Conservation (phyloP, 2,329 filamentous ascomycete genomes). For the Aspergillus sp. region DNA sequence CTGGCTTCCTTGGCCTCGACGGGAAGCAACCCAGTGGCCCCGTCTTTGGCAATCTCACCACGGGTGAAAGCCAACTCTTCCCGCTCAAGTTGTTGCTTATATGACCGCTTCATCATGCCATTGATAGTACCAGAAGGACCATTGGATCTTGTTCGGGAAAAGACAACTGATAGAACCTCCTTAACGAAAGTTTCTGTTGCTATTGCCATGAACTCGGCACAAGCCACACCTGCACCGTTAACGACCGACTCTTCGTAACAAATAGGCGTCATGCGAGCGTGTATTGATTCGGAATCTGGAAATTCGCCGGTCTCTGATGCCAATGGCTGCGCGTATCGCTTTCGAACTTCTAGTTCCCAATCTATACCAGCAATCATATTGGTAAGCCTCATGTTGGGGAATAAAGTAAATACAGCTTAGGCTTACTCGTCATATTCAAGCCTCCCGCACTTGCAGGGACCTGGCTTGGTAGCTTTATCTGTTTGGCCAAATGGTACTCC, state of each 20-base stretch:
- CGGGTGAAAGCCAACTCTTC: slow-evolving; percentile 73
- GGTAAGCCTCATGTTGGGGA: slow-evolving; percentile 21
- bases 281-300: slow-evolving; percentile 57
- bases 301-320: slow-evolving; percentile 64
- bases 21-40: slow-evolving; percentile 71
- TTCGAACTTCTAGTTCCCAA: slow-evolving; percentile 65
- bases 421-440: slow-evolving; percentile 75
- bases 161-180: slow-evolving; percentile 56
- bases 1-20: slow-evolving; percentile 75
- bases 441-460: slow-evolving; percentile 69
- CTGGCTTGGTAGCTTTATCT: slow-evolving; percentile 58
- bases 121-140: slow-evolving; percentile 63
- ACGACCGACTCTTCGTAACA: slow-evolving; percentile 65
- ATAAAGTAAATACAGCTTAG: not conserved
- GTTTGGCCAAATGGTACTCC: slow-evolving; percentile 46
- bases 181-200: slow-evolving; percentile 65
- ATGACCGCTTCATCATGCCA: slow-evolving; percentile 78
- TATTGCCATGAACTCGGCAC: slow-evolving; percentile 61
- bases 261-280: slow-evolving; percentile 62
- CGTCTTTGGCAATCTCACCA: slow-evolving; percentile 74
- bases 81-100: slow-evolving; percentile 68
- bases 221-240: slow-evolving; percentile 52
- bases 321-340: slow-evolving; percentile 63
- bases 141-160: slow-evolving; percentile 56
- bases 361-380: slow-evolving; percentile 35